Conservation (phyloP, 306 rosid species). For the Heteromeles arbutifolia region DNA sequence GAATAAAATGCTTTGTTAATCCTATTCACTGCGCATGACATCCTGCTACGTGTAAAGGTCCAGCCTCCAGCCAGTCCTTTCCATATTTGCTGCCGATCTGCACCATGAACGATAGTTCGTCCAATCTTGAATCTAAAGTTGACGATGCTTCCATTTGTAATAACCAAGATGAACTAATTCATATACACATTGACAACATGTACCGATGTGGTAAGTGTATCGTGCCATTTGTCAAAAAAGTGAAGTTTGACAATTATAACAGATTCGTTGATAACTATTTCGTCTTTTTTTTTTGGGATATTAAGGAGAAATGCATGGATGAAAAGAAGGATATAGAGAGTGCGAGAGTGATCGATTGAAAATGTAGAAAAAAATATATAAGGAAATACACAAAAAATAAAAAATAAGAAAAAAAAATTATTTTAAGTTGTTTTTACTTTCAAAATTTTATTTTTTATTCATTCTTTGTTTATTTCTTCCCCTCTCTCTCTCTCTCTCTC, state of each 20-base stretch:
- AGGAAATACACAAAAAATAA: too few species aligned
- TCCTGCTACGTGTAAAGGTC: background rate
- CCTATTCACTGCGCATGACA: background rate
- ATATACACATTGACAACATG: background rate
- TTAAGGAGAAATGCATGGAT: background rate
- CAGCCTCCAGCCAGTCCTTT: background rate
- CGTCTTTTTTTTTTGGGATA: too few species aligned
- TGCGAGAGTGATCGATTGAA: too few species aligned
- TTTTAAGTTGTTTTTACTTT: too few species aligned
- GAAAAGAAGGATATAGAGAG: background rate
- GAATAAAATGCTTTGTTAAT: background rate
- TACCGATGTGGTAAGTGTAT: too few species aligned
- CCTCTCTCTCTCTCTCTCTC: too few species aligned
- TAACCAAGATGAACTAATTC: background rate
- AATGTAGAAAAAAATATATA: too few species aligned
- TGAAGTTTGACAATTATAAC: background rate
- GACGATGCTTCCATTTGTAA: background rate
- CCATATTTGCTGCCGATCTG: background rate
- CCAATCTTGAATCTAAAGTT: background rate
- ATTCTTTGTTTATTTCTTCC: too few species aligned
- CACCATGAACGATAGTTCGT: background rate
- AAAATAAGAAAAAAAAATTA: too few species aligned
- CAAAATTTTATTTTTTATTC: too few species aligned
- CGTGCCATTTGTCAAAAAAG: background rate
- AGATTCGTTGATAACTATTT: too few species aligned